Conservation (phyloP, 768 basidiomycete species). For the Termitomyces sp. region DNA sequence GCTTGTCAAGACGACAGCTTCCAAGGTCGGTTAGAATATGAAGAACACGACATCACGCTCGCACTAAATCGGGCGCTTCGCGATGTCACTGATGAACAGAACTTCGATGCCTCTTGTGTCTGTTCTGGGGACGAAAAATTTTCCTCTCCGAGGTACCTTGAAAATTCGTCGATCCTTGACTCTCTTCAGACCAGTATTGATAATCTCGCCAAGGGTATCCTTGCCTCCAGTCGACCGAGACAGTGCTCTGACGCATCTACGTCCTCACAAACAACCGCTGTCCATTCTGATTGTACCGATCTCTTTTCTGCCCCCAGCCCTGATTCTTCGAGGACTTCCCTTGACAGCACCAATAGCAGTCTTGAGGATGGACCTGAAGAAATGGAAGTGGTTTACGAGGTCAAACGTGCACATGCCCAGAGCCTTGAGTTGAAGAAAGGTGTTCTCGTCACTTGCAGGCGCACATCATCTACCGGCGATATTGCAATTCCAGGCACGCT, state of each 20-base stretch:
- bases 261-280: conserved; percentile 26
- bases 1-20: conserved; percentile 11
- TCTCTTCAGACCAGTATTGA: conserved; percentile 20
- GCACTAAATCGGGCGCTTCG: conserved; percentile 20
- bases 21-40: conserved; percentile 19
- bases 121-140: neutral
- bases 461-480: conserved; percentile 12
- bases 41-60: conserved; percentile 25
- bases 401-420: conserved; percentile 43
- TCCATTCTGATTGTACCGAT: conserved; percentile 16
- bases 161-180: conserved; percentile 16
- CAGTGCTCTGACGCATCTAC: conserved; percentile 29
- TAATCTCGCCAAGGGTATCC: conserved; percentile 16
- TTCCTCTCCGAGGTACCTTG: conserved; percentile 5
- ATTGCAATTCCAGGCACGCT: conserved; percentile 4
- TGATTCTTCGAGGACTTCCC: conserved; percentile 20
- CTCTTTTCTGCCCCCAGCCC: conserved; percentile 14
- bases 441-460: conserved; percentile 33
- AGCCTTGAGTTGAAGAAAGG: conserved; percentile 50
- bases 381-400: conserved; percentile 33
- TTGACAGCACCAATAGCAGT: conserved; percentile 16
- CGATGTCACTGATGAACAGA: neutral
- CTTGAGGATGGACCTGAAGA: conserved; percentile 19
- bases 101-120: neutral
- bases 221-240: conserved; percentile 16